These are phyloP conservation scores for Talaromyces adpressus DNA, from an alignment of 495 filamentous ascomycete species.

Conservation along the genomic window DNA sequence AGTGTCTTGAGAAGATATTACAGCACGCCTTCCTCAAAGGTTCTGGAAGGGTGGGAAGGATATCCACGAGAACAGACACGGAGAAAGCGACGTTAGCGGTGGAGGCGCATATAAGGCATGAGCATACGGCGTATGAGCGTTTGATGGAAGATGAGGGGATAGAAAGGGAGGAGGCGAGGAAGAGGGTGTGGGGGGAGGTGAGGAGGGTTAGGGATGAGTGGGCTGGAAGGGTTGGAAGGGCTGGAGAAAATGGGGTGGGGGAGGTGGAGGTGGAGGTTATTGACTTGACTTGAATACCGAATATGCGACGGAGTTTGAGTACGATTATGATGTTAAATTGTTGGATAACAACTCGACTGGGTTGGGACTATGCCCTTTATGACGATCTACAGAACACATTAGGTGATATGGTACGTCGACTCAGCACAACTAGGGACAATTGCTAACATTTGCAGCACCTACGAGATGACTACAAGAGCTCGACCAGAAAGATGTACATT, in stretches of 20 bases:
- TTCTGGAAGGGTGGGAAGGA: slow-evolving; percentile 42
- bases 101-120: slow-evolving; percentile 46
- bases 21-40: slow-evolving; percentile 42
- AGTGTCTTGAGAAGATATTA: slow-evolving; percentile 29
- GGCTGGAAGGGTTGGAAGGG: slow-evolving; percentile 4
- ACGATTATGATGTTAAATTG: no score
- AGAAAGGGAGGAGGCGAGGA: slow-evolving; percentile 18
- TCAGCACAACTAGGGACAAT: neutral
- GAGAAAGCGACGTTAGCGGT: slow-evolving; percentile 36
- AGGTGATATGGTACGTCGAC: neutral
- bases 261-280: neutral
- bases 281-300: neutral
- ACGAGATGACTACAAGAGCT: neutral
- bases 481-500: neutral
- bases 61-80: slow-evolving; percentile 23
- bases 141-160: slow-evolving; percentile 23
- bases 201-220: slow-evolving; percentile 24
- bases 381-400: neutral
- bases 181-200: slow-evolving; percentile 21
- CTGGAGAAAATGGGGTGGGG: neutral
- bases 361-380: no score
- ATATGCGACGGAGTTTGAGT: no score
- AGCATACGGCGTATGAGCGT: slow-evolving; percentile 38
- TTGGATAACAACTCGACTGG: no score
- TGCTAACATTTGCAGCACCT: neutral